These are phyloP conservation scores for Caryopteris hybrid DNA, from an alignment of 305 asterid species.

Conservation along the genomic window DNA sequence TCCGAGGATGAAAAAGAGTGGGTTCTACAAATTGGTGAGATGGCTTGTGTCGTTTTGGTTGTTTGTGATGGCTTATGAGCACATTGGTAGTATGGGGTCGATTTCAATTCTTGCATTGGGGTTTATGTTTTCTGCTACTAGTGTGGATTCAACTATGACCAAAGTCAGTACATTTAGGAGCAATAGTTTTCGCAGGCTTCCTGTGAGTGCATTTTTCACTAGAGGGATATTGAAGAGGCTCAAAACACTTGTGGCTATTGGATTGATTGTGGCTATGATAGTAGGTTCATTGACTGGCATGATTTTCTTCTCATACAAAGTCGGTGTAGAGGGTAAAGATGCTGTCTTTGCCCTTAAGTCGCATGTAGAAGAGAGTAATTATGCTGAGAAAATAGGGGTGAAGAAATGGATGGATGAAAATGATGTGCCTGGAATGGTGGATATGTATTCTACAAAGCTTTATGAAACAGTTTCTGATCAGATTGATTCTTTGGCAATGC, in stretches of 20 bases:
- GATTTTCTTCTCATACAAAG: conserved; percentile 77
- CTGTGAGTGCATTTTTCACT: conserved; percentile 66
- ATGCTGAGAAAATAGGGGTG: conserved; percentile 81
- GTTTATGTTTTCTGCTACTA: conserved; percentile 52
- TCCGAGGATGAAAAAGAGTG: conserved; percentile 51
- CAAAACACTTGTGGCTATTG: conserved; percentile 80
- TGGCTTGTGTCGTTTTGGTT: conserved; percentile 90
- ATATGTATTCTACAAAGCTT: conserved; percentile 60
- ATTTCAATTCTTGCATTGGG: conserved; percentile 59
- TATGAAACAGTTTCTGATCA: conserved; percentile 81
- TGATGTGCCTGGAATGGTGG: conserved; percentile 86
- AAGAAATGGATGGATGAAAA: conserved; percentile 97
- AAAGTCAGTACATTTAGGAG: conserved; percentile 63
- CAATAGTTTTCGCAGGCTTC: conserved; percentile 63
- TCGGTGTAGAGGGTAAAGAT: conserved; percentile 86
- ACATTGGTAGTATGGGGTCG: conserved; percentile 59
- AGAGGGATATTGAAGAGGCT: conserved; percentile 57
- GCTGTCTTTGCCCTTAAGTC: conserved; percentile 76
- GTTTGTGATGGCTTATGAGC: conserved; percentile 77
- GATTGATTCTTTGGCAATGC: conserved; percentile 74
- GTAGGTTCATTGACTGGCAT: conserved; percentile 64
- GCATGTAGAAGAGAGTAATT: conserved; percentile 81
- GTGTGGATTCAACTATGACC: conserved; percentile 75
- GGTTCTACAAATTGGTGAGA: conserved; percentile 57
- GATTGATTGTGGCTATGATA: conserved; percentile 77